Evolutionary conservation across 1,284 basidiomycete genomes (phyloP), one percentile per base, ranked within the genome.

Genomic region (Salmacisia buchloeana): DNA sequence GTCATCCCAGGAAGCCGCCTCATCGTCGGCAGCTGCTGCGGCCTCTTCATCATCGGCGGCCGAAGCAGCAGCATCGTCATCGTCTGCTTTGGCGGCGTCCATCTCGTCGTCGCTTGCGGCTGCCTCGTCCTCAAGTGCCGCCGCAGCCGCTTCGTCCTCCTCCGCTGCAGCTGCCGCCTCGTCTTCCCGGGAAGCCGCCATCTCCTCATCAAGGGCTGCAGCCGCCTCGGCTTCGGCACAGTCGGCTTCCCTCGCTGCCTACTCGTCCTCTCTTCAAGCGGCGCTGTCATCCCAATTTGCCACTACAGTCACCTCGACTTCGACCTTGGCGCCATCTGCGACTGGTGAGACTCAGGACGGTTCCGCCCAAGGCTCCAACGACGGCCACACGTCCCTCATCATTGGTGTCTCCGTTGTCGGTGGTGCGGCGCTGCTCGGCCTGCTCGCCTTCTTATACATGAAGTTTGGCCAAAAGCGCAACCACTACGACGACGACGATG

Each of bases 331-430:
- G 10, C 25, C 58, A 2, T n/a, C 59, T 35, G 34, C 56, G 2
- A 35, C 58, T 3, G 33, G 23, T 21, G 25, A 58, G 13, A n/a
- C 59, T 18, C n/a, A 25, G 31, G 29, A 49, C 25, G 27, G 39
- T 12, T n/a, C 58, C 25, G 13, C 25, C 23, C 6, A 27, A 18
- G 34, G 33, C n/a, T 27, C 56, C 33, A n/a, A n/a, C 49, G 35
- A 33, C 12, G 57, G 64, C 58, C 68, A 70, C 63, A 78, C 71
- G 6, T 68, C 70, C 10, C 63, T 78, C 31, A 78, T 78, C 69
- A 70, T 74, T 27, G 77, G 77, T 36, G 71, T 78, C 41, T 69
- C 67, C 4, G 74, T 74, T 1, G 72, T 68, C 5, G 77, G 74
- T 21, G 77, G 77, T 49, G 72, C 76, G 1, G 60, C 74, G 25